Evolutionary conservation across 163 green algal species (phyloP), one percentile per base, ranked within the genome.

Genomic region (Chloroidium sp.): DNA sequence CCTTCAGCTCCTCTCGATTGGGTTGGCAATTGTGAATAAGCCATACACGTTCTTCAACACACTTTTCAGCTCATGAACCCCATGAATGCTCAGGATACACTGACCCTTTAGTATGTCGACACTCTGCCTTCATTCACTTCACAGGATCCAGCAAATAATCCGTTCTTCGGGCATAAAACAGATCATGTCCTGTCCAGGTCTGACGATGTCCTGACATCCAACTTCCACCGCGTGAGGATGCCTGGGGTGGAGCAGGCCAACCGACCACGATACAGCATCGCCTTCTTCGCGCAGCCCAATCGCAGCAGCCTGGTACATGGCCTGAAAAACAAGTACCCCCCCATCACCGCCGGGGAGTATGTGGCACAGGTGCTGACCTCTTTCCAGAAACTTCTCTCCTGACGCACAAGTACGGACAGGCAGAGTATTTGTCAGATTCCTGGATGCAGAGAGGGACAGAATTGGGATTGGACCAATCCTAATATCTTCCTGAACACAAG

Each of bases 171-270:
- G 36, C 36, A 36, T 36, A 36, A 36, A 36, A 36, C 36, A 36
- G 36, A 36, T 36, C 36, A 36, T 36, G 36, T 36, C 36, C 36
- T 58, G 58, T 76, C 14, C 10, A 76, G 72, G 72, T 79, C 61
- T 2, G 79, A 82, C 62, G 79, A 59, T 74, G 12, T 78, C 1
- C 72, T 82, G 2, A 79, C 75, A 59, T 76, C 61, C 61, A 82
- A 74, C 61, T 82, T 68, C 74, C 79, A 82, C 79, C 79, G 79
- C 72, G 79, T 82, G 58, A 60, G 79, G 14, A 75, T 75, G 2
- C 79, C 79, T 4, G 36, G 14, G 4, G 61, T 61, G 0, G 61
- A 78, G n/a, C 72, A 82, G 74, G 2, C 14, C 69, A 57, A 14
- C 10, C 10, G 69, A 4, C 14, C 69, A 14, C 69, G 69, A 3